A percentile compares a stretch with the other conserved stretches of the same genome.
phyloP scores from a whole-genome alignment of 345 rosid genomes.

The Lepidium didymum region DNA sequence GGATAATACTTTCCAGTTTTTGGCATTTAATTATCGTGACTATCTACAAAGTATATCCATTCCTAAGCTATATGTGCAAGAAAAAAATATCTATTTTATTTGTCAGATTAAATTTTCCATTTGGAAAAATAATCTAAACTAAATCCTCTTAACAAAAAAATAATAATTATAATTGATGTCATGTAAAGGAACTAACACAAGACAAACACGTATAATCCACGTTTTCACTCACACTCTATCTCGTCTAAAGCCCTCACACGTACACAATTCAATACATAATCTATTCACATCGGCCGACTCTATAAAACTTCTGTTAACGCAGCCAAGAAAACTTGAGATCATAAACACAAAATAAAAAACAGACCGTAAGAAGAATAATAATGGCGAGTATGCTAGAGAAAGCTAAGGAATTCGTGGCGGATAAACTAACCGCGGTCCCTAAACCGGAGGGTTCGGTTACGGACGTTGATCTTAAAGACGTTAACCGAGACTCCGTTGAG shows the following conservation, averaged over 20 bases:
- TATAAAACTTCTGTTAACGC: neutral
- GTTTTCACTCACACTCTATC: conserved; percentile 16
- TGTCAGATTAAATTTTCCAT: neutral
- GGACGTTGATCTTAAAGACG: conserved; percentile 48
- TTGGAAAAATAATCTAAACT: too few species aligned
- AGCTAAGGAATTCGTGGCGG: conserved; percentile 58
- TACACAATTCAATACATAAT: conserved; percentile 6
- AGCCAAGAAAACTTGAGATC: neutral
- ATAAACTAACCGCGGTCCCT: conserved; percentile 42
- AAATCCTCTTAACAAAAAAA: too few species aligned
- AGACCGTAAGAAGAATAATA: neutral
- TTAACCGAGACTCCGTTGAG: conserved; percentile 51
- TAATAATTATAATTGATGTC: neutral
- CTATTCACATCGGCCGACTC: conserved; percentile 10
- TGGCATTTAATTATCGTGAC: neutral
- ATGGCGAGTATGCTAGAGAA: conserved; percentile 37
- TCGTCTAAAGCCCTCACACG: conserved; percentile 14
- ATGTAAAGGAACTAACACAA: neutral
- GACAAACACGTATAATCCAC: conserved; percentile 18
- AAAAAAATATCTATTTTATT: neutral
- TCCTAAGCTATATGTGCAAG: too few species aligned
- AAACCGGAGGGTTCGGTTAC: conserved; percentile 67
- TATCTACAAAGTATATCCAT: too few species aligned
- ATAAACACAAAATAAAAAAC: neutral
- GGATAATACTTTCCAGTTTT: neutral